Evolutionary conservation across 345 rosid genomes (phyloP), one percentile per base, ranked within the genome.

Genomic region (Triadica sebifera): DNA sequence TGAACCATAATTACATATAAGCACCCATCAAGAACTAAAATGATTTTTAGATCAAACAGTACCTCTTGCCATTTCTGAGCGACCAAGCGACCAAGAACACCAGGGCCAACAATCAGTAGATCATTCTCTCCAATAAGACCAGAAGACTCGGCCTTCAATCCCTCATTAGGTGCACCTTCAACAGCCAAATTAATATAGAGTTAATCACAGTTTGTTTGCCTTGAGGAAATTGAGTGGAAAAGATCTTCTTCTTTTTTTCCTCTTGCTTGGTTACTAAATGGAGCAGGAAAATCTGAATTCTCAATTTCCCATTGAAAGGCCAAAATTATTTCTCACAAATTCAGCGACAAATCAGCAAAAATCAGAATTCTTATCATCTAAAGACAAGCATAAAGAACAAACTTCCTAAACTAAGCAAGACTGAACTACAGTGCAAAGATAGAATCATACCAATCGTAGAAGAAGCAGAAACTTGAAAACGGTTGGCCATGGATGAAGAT

Each of bases 41-140:
- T 25, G 61, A 9, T 57, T 25, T 12, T n/a, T 47, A 20, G 53
- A 45, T 43, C 46, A 72, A 67, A 24, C 24, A 67, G 16, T 55
- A 55, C 99, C 97, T 88, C 78, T 68, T 85, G 85, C 99, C 98
- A 95, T 65, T 87, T 79, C 80, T 93, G 84, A 24, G 97, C 99
- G 45, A 91, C 99, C 76, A 93, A 83, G 62, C 98, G 99, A 78
- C 99, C 98, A 55, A 95, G 96, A 83, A 93, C 97, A 65, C 99
- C 99, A 0, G 99, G 94, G 58, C 99, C 99, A 16, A 95, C 91
- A 70, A 95, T 90, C 67, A 93, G 81, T 75, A 95, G 81, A 90
- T 95, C 98, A 64, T 84, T 69, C 79, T 84, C 83, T 11, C 95
- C 96, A 61, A 91, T 84, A 66, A 74, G 57, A 34, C 87, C 86